These are phyloP conservation scores for Lepidium africanum DNA, from an alignment of 345 rosid genomes.

Conservation along the genomic window DNA sequence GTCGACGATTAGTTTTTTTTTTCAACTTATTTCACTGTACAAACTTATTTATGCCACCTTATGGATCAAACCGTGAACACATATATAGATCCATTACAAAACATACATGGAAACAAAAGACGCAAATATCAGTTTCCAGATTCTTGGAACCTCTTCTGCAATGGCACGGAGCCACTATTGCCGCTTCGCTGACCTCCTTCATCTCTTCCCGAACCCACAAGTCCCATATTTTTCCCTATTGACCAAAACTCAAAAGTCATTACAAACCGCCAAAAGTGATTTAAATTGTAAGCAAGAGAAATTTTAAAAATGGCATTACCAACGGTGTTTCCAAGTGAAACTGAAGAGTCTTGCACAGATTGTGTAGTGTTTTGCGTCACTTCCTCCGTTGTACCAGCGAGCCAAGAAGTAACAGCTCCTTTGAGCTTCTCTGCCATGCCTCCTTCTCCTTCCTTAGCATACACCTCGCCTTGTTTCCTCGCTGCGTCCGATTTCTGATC, in stretches of 20 bases:
- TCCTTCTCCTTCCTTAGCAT: constrained; percentile 20
- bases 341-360: constrained; percentile 26
- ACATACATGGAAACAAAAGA: neutral
- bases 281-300: neutral
- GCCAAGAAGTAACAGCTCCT: constrained; percentile 53
- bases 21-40: too few species aligned
- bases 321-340: constrained; percentile 21
- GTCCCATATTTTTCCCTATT: constrained; percentile 17
- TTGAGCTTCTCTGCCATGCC: constrained; percentile 44
- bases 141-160: constrained; percentile 27
- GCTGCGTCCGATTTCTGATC: constrained; percentile 19
- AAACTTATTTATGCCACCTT: too few species aligned
- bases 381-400: constrained; percentile 32
- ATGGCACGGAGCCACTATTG: neutral
- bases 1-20: constrained; percentile 37
- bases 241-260: neutral
- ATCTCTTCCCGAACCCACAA: constrained; percentile 11
- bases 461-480: constrained; percentile 10
- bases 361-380: constrained; percentile 22
- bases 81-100: neutral
- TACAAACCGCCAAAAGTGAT: neutral
- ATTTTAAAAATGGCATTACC: constrained; percentile 2
- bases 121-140: constrained; percentile 29
- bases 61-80: neutral
- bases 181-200: neutral